Percentiles rank a stretch among this genome's conserved stretches.
Evolutionary conservation across 2,329 filamentous ascomycete species (phyloP).

Genomic region (Fusarium graminum): DNA sequence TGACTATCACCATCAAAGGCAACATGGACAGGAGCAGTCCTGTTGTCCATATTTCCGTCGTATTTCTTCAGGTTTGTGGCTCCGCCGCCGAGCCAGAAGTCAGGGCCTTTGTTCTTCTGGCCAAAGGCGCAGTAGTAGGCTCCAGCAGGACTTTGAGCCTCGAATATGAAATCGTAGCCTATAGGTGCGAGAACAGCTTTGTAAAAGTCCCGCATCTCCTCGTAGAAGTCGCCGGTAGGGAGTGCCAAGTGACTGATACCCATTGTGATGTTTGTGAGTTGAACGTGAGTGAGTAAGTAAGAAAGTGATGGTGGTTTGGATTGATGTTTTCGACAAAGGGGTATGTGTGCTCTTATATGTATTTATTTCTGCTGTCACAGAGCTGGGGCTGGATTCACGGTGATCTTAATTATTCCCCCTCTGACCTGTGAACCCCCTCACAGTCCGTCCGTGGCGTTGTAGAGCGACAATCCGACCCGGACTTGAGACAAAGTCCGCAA

Average conservation of each 20-base stretch:
- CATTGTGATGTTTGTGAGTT: conserved; percentile 2
- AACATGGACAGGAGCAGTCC: conserved; percentile 42
- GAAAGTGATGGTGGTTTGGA: neutral
- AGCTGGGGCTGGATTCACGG: conserved; percentile 23
- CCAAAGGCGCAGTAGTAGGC: conserved; percentile 44
- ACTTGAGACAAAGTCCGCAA: conserved; percentile 24
- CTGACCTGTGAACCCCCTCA: conserved; percentile 27
- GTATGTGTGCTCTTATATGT: conserved; percentile 21
- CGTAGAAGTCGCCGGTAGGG: conserved; percentile 45
- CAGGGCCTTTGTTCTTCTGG: conserved; percentile 24
- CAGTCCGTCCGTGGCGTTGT: conserved; percentile 3
- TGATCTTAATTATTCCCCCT: conserved; percentile 17
- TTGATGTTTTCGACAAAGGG: neutral
- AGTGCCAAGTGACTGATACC: conserved; percentile 42
- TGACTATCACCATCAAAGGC: conserved; percentile 40
- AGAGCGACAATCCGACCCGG: conserved; percentile 19
- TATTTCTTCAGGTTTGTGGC: conserved; percentile 39
- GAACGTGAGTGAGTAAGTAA: neutral
- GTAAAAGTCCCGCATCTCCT: conserved; percentile 49
- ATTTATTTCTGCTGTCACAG: neutral
- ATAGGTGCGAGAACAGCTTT: conserved; percentile 46
- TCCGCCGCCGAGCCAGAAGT: conserved; percentile 49
- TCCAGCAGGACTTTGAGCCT: conserved; percentile 20
- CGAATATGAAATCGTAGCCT: conserved; percentile 43
- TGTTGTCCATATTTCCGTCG: conserved; percentile 40